phyloP scores from a whole-genome alignment of 2,329 filamentous ascomycete species.

The Colletotrichum brevisporum region DNA sequence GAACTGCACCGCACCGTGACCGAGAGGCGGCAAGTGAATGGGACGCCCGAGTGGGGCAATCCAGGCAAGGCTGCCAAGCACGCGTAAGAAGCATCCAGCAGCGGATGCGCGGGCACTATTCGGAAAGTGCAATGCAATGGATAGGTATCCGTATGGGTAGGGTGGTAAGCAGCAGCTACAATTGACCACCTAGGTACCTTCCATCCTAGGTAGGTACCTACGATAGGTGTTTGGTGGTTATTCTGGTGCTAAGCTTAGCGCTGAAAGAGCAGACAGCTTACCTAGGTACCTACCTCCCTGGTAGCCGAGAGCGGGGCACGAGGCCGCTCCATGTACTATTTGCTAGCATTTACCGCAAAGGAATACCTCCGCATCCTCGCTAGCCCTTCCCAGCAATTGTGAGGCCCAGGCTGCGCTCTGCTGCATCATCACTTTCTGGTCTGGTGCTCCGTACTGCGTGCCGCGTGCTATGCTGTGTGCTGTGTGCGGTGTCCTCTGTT shows the following conservation, averaged over 20 bases:
- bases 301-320: neutral
- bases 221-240: no score
- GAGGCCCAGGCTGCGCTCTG: conserved; percentile 36
- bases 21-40: neutral
- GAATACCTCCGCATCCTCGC: neutral
- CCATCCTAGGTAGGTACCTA: no score
- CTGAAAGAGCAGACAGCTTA: neutral
- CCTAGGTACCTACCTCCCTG: neutral
- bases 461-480: neutral
- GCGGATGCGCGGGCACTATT: no score
- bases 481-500: neutral
- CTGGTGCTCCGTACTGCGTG: neutral
- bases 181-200: no score
- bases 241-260: neutral
- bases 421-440: conserved; percentile 36
- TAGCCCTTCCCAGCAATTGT: conserved; percentile 29
- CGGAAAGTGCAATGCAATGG: no score
- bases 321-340: neutral
- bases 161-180: neutral
- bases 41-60: no score
- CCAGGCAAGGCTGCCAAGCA: conserved; percentile 34
- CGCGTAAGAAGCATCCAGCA: conserved; percentile 13
- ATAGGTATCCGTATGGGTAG: no score
- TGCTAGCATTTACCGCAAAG: neutral
- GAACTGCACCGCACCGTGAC: no score